Evolutionary conservation across 2,329 filamentous ascomycete species (phyloP).

Genomic region (Colletotrichum shisoi): DNA sequence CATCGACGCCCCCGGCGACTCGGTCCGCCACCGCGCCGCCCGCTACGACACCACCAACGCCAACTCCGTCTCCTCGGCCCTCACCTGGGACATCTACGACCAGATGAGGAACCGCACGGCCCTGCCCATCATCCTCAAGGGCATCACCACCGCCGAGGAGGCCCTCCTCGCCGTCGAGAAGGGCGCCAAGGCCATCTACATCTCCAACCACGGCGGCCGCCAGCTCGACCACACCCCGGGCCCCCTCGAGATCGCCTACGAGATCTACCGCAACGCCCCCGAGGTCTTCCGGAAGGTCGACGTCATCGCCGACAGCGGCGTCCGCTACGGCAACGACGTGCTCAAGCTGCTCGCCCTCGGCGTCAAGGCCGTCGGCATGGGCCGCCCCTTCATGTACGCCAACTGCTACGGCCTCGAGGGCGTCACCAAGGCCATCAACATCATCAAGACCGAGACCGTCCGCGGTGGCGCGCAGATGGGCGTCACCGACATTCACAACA

Average conservation of each 20-base stretch:
- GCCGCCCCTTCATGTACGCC: conserved; percentile 59
- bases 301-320: conserved; percentile 51
- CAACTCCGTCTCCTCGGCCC: conserved; percentile 39
- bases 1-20: conserved; percentile 45
- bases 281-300: conserved; percentile 49
- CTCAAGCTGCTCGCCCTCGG: conserved; percentile 53
- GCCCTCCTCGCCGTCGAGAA: conserved; percentile 47
- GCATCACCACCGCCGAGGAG: conserved; percentile 51
- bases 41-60: conserved; percentile 41
- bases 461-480: conserved; percentile 49
- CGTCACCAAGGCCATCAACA: conserved; percentile 55
- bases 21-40: conserved; percentile 41
- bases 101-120: conserved; percentile 46
- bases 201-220: conserved; percentile 55
- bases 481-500: conserved; percentile 45
- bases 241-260: conserved; percentile 47
- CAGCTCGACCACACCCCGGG: conserved; percentile 52
- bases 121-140: conserved; percentile 52
- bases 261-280: conserved; percentile 49
- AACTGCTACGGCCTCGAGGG: conserved; percentile 60
- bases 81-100: conserved; percentile 43
- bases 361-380: conserved; percentile 54
- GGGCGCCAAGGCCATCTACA: conserved; percentile 50
- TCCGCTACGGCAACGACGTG: conserved; percentile 51
- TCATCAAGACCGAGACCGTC: conserved; percentile 58